phyloP scores from a whole-genome alignment of 2,329 filamentous ascomycete genomes.

The Aspergillus luchuensis region DNA sequence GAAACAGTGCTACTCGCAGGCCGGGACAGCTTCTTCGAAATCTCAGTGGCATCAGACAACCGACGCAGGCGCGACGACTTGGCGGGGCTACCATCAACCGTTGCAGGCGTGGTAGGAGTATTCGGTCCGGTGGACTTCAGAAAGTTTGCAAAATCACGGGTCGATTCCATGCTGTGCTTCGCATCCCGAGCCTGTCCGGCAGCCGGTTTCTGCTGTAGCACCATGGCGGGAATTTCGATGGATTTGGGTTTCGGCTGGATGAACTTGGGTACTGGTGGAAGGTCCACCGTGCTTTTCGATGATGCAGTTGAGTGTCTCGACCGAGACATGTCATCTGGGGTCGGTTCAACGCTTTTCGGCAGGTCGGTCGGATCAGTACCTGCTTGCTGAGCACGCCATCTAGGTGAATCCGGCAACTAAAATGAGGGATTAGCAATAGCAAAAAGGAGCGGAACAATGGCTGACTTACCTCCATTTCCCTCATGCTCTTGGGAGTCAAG shows the following conservation, averaged over 20 bases:
- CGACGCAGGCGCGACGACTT: constrained; percentile 16
- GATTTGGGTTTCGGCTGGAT: constrained; percentile 31
- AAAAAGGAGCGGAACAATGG: neutral
- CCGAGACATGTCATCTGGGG: constrained; percentile 23
- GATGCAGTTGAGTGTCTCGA: constrained; percentile 27
- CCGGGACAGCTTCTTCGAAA: constrained; percentile 20
- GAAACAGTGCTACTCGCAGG: constrained; percentile 15
- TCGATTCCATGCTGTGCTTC: constrained; percentile 68
- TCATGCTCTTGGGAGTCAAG: constrained; percentile 76
- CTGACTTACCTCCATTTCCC: constrained; percentile 68
- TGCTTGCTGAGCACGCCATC: constrained; percentile 35
- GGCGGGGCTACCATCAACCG: constrained; percentile 12
- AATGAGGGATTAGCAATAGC: constrained; percentile 7
- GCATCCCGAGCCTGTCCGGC: constrained; percentile 67
- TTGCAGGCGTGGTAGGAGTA: constrained; percentile 22
- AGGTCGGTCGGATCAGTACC: constrained; percentile 44
- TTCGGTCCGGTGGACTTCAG: constrained; percentile 78
- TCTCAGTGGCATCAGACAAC: constrained; percentile 21
- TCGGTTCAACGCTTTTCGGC: constrained; percentile 39
- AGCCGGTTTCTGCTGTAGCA: constrained; percentile 25
- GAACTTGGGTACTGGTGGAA: constrained; percentile 21
- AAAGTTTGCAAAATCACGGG: constrained; percentile 84
- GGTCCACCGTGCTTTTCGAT: constrained; percentile 21
- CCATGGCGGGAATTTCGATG: constrained; percentile 21
- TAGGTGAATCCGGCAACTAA: constrained; percentile 38